Base-by-base conservation (phyloP, 306 rosid genomes). In the Corylus heterophylla region DNA sequence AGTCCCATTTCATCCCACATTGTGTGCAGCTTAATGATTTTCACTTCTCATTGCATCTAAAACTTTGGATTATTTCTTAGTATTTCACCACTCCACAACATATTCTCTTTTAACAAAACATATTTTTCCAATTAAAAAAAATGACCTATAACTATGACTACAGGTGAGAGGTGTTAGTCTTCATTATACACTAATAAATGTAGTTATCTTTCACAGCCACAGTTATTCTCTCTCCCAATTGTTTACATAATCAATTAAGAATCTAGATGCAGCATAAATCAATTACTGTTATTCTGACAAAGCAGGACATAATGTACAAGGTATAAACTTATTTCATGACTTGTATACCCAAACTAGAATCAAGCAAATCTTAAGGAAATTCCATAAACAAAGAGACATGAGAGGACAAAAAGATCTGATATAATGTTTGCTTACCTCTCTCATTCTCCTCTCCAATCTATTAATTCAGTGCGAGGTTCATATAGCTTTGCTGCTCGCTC, bases 391-490 rank as follows among this genome's bases (percentile, higher is more conserved):
- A 37, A 8, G 12, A 68, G 50, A 68, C 72, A 67, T 17, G 16
- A 68, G 50, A 42, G 14, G 17, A 10, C 49, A 39, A 59, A 79
- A 80, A 78, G 68, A 76, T 78, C 48, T 49, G 37, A 49, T 50
- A 62, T 22, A 13, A 8, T 22, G 47, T 71, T 62, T 35, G 78
- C 86, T 87, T 70, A 90, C 96, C 83, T 79, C 79, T 87, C 82
- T 88, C 75, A 93, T 86, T 95, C 96, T 76, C 97, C 97, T 69
- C 75, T 88, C 99, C 99, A 96, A 82, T 93, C 94, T 80, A 89
- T 90, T 74, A 96, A 85, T 55, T 91, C 97, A 45, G 89, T 84
- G 75, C 91, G 85, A 52, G 91, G 92, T 44, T 80, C 99, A 78
- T 78, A 83, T 20, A 87, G 79, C 81, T 89, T 90, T 45, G 93